A percentile compares a stretch with the other conserved stretches of the same genome.
Evolutionary conservation across 1,284 basidiomycete genomes (phyloP).

Genomic region (Boletus sp.): DNA sequence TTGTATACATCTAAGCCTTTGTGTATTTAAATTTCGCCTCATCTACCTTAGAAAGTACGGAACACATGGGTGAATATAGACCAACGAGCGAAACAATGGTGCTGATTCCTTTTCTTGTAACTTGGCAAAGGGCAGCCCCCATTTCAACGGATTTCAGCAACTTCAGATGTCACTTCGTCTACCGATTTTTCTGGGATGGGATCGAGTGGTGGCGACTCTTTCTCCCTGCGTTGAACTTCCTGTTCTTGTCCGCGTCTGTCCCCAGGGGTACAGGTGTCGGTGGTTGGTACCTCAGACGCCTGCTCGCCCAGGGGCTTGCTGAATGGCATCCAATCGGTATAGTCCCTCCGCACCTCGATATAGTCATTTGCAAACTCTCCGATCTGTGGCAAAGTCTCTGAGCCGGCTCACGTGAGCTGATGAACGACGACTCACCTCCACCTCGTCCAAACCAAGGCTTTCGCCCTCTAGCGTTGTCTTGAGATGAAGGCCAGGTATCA

Average conservation of each 20-base stretch:
- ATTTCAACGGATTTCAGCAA: not conserved
- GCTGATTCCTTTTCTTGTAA: not conserved
- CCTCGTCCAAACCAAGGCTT: constrained; percentile 87
- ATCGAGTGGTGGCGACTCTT: constrained; percentile 24
- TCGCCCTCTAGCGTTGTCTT: constrained; percentile 78
- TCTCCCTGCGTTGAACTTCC: not conserved
- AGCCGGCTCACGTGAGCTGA: not conserved
- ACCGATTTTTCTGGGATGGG: constrained; percentile 25
- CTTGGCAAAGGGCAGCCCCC: no score
- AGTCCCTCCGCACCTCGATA: constrained; percentile 75
- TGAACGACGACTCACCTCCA: constrained; percentile 58
- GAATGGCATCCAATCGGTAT: constrained; percentile 54
- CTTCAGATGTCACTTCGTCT: not conserved
- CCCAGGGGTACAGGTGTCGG: constrained; percentile 39
- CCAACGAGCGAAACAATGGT: not conserved
- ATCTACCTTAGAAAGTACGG: no score
- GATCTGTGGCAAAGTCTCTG: constrained; percentile 48
- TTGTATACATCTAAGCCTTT: constrained; percentile 8
- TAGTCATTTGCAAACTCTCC: constrained; percentile 81
- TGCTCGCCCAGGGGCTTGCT: constrained; percentile 12
- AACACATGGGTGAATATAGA: no score
- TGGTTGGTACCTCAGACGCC: constrained; percentile 15
- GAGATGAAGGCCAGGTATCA: constrained; percentile 78
- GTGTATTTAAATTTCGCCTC: not conserved
- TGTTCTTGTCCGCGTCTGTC: constrained; percentile 55